Conservation (phyloP, 1,284 basidiomycete species). For the Microbotryomycetes sp. region DNA sequence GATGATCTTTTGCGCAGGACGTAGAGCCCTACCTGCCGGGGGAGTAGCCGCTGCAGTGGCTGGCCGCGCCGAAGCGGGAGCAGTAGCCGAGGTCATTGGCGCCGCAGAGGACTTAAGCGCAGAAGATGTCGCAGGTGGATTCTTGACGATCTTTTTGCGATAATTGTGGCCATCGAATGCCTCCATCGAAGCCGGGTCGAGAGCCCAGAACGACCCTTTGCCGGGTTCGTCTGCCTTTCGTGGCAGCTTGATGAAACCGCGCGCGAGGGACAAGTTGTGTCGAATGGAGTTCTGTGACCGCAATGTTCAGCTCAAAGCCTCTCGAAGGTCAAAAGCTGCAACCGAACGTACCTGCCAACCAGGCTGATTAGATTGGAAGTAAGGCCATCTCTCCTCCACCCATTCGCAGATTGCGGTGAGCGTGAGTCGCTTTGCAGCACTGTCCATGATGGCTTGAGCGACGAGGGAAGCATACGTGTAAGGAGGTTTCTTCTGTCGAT, state of each 20-base stretch:
- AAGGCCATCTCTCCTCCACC: conserved; percentile 32
- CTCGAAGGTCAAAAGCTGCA: background rate
- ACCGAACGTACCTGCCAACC: conserved; percentile 26
- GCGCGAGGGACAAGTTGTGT: conserved; percentile 31
- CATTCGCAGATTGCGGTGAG: conserved; percentile 31
- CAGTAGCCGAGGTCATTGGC: background rate
- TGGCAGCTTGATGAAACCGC: conserved; percentile 33
- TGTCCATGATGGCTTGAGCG: conserved; percentile 30
- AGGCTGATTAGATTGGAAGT: conserved; percentile 25
- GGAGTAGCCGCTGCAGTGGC: background rate
- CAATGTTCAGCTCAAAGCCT: too few relatives aligned
- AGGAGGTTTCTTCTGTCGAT: conserved; percentile 28
- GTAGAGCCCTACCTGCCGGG: background rate
- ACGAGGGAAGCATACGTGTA: conserved; percentile 36
- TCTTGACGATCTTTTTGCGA: conserved; percentile 9
- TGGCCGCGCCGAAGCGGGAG: background rate
- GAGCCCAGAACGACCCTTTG: conserved; percentile 8
- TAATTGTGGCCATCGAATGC: conserved; percentile 30
- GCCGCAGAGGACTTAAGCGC: background rate
- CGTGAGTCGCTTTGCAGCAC: conserved; percentile 20
- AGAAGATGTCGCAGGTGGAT: background rate
- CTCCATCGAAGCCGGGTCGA: conserved; percentile 22
- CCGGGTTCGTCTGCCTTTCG: conserved; percentile 4
- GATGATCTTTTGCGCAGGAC: background rate
- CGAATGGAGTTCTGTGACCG: conserved; percentile 29